Evolutionary conservation across 2,329 filamentous ascomycete species (phyloP).

Genomic region (Aspergillus intermedius): DNA sequence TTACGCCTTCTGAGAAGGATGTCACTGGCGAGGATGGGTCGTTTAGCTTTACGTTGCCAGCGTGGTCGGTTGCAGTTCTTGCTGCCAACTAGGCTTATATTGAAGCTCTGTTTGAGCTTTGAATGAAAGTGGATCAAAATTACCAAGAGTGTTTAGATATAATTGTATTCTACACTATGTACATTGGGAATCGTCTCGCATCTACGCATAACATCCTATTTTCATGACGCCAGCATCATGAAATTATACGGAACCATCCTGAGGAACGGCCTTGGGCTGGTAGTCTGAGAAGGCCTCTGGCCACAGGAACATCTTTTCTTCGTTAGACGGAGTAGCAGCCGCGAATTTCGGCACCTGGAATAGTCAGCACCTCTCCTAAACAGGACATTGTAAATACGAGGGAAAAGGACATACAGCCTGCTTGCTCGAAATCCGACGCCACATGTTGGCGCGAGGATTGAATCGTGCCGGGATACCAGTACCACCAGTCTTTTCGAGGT

Average conservation of each 20-base stretch:
- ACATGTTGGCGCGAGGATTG: conserved; percentile 63
- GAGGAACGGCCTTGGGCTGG: conserved; percentile 20
- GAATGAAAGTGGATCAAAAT: not conserved
- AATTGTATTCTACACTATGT: not conserved
- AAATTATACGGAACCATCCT: conserved; percentile 9
- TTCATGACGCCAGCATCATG: conserved; percentile 2
- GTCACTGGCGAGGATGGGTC: conserved; percentile 8
- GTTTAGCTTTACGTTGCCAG: conserved; percentile 13
- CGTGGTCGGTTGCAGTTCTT: conserved; percentile 16
- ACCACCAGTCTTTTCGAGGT: conserved; percentile 56
- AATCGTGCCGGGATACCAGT: conserved; percentile 54
- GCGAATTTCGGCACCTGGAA: conserved; percentile 41
- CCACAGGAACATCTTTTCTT: conserved; percentile 60
- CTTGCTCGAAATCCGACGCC: conserved; percentile 57
- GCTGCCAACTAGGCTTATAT: conserved; percentile 5
- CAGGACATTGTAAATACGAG: conserved; percentile 2
- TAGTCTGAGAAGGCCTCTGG: conserved; percentile 51
- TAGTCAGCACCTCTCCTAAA: not conserved
- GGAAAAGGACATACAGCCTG: conserved; percentile 38
- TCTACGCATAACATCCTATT: not conserved
- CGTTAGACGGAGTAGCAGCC: conserved; percentile 47
- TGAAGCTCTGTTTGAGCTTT: not conserved
- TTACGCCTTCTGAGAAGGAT: conserved; percentile 7
- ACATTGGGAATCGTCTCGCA: not conserved
- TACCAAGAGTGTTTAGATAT: not conserved